phyloP scores from a whole-genome alignment of 2,329 filamentous ascomycete genomes.

The Epicoccum nigrum region DNA sequence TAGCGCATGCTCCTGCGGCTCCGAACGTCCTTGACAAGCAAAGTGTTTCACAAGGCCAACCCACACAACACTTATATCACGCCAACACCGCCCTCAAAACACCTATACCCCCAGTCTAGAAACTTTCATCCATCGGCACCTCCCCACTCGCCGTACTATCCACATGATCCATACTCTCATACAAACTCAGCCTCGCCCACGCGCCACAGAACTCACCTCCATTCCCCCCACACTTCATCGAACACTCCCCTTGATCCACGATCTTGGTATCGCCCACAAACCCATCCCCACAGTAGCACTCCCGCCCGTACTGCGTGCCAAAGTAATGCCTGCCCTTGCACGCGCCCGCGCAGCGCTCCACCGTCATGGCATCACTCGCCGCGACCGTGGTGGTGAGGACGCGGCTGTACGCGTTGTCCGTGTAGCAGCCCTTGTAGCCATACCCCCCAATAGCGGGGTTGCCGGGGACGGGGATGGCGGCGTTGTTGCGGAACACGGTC shows the following conservation, averaged over 20 bases:
- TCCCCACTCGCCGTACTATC: conserved; percentile 11
- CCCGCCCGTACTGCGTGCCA: conserved; percentile 24
- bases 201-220: conserved; percentile 27
- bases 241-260: conserved; percentile 26
- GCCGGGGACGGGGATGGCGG: neutral
- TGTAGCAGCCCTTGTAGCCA: conserved; percentile 32
- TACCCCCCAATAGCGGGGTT: conserved; percentile 25
- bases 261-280: conserved; percentile 14
- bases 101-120: no score
- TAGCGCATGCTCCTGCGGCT: no score
- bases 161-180: conserved; percentile 44
- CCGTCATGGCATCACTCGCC: conserved; percentile 18
- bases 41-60: no score
- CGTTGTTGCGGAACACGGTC: conserved; percentile 25
- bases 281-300: conserved; percentile 29
- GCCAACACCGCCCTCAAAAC: no score
- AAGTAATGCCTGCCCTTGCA: conserved; percentile 20
- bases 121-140: conserved; percentile 2
- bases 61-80: no score
- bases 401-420: conserved; percentile 23
- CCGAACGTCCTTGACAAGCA: no score
- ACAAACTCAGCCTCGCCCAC: conserved; percentile 27
- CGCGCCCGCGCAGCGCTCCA: conserved; percentile 21
- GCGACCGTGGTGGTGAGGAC: conserved; percentile 13
- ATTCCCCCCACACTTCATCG: conserved; percentile 23